Evolutionary conservation across 1,284 basidiomycete species (phyloP).

Genomic region (Sanguinoderma infundibulare): DNA sequence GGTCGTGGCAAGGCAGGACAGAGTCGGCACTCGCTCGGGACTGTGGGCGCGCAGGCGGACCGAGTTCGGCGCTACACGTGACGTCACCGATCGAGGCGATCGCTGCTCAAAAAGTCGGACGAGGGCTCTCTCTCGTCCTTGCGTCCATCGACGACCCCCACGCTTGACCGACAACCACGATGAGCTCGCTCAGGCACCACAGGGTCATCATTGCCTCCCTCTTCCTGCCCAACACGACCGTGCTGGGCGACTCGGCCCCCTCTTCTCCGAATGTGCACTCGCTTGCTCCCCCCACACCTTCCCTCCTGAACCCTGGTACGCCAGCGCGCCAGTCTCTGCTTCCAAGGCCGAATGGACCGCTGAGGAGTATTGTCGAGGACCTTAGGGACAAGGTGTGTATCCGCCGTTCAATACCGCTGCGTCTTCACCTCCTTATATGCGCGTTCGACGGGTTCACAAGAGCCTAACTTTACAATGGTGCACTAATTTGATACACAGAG

Average conservation of each 20-base stretch:
- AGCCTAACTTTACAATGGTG: neutral
- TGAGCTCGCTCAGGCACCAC: constrained; percentile 70
- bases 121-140: constrained; percentile 3
- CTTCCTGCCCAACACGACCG: constrained; percentile 74
- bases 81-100: constrained; percentile 27
- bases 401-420: neutral
- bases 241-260: constrained; percentile 58
- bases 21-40: neutral
- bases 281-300: constrained; percentile 16
- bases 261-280: constrained; percentile 44
- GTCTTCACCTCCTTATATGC: neutral
- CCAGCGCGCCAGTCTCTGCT: constrained; percentile 22
- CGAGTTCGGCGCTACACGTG: constrained; percentile 25
- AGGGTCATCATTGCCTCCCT: constrained; percentile 78
- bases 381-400: constrained; percentile 61
- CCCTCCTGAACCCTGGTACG: constrained; percentile 29
- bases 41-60: neutral
- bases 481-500: constrained; percentile 36
- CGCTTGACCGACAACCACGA: constrained; percentile 35
- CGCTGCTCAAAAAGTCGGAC: constrained; percentile 19
- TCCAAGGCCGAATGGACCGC: constrained; percentile 36
- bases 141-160: neutral
- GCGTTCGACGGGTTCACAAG: too few relatives aligned
- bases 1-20: neutral
- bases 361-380: constrained; percentile 79